Percentiles rank a stretch among this genome's conserved stretches.
These are phyloP conservation scores for Russula foetens DNA, from an alignment of 768 basidiomycete species.

Conservation along the genomic window DNA sequence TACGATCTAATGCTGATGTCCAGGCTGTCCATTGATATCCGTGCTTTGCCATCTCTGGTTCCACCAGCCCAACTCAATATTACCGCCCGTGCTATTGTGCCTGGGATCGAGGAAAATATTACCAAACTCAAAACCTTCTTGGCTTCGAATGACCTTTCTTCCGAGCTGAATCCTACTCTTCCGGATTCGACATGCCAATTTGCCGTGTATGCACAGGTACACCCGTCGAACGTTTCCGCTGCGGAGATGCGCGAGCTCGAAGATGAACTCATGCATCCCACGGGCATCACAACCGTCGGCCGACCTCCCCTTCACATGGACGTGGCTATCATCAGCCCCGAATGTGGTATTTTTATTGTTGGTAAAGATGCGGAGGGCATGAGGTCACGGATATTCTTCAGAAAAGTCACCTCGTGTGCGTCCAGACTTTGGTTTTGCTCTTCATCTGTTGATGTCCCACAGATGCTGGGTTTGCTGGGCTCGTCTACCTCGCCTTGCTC, in stretches of 20 bases:
- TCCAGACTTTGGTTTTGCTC: background rate
- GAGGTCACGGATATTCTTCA: constrained; percentile 33
- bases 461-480: constrained; percentile 68
- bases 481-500: constrained; percentile 62
- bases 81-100: constrained; percentile 16
- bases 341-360: constrained; percentile 72
- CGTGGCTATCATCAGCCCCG: constrained; percentile 65
- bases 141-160: constrained; percentile 5
- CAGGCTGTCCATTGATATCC: constrained; percentile 7
- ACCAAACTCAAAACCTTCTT: constrained; percentile 3
- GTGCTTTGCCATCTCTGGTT: constrained; percentile 9
- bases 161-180: constrained; percentile 1
- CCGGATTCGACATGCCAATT: constrained; percentile 54
- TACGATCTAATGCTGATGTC: background rate
- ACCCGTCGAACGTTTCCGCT: constrained; percentile 44
- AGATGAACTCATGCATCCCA: constrained; percentile 64
- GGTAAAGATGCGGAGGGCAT: constrained; percentile 60
- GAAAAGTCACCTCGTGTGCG: constrained; percentile 39
- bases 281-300: constrained; percentile 53
- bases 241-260: constrained; percentile 61
- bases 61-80: constrained; percentile 3
- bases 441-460: background rate
- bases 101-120: constrained; percentile 11
- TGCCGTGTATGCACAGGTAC: constrained; percentile 54
- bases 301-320: constrained; percentile 51